Percentiles rank a stretch among this genome's conserved stretches.
Conservation (phyloP, 768 basidiomycete genomes). For the Mycena crocata region DNA sequence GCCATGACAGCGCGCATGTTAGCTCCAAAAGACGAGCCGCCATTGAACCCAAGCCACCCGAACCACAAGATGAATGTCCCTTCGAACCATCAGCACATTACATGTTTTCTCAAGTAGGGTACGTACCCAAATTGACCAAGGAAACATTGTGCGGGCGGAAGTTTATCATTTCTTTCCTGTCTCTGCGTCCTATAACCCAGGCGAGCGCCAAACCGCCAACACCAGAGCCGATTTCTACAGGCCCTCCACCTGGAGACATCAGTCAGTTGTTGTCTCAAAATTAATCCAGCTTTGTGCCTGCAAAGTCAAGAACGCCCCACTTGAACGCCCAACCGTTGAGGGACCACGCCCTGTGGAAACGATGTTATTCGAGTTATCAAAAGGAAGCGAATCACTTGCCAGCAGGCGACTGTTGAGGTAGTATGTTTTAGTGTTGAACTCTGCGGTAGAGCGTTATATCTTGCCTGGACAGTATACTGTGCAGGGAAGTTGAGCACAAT, state of each 20-base stretch:
- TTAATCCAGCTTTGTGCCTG: constrained; percentile 60
- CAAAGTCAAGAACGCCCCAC: constrained; percentile 90
- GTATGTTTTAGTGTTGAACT: background rate
- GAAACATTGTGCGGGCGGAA: constrained; percentile 93
- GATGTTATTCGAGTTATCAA: background rate
- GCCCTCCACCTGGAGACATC: constrained; percentile 72
- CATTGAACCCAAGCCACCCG: constrained; percentile 87
- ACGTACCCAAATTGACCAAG: constrained; percentile 84
- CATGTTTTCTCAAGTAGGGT: constrained; percentile 33
- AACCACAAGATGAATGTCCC: constrained; percentile 30
- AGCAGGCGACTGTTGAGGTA: constrained; percentile 67
- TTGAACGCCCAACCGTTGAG: constrained; percentile 85
- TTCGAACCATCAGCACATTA: background rate
- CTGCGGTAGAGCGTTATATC: background rate
- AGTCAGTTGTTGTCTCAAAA: background rate
- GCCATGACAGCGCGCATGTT: constrained; percentile 89
- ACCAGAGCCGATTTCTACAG: constrained; percentile 90
- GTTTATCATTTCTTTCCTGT: constrained; percentile 76
- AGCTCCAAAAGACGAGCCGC: constrained; percentile 88
- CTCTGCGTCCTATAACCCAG: constrained; percentile 86
- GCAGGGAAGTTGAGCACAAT: background rate
- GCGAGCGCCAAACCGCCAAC: constrained; percentile 88
- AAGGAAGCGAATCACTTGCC: constrained; percentile 40
- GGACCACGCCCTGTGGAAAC: constrained; percentile 71
- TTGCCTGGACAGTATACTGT: constrained; percentile 78